Conservation (phyloP, 805 yeast species). For the Barnettozyma californica region DNA sequence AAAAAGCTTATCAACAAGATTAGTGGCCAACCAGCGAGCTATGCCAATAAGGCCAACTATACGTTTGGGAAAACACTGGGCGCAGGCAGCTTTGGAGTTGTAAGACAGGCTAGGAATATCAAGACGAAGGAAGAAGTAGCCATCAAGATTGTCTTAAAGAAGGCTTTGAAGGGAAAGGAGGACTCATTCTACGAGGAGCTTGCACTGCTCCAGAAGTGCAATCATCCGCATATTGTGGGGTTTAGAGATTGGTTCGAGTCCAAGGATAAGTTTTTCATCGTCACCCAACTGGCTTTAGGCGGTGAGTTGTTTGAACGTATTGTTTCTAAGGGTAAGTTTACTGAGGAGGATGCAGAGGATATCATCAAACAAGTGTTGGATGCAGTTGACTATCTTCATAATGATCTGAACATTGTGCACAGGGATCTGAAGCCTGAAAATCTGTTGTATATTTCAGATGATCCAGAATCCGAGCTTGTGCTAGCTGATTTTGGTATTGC, state of each 20-base stretch:
- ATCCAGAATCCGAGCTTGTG: slow-evolving; percentile 67
- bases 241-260: slow-evolving; percentile 92
- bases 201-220: slow-evolving; percentile 55
- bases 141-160: slow-evolving; percentile 80
- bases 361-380: slow-evolving; percentile 69
- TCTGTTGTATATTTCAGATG: slow-evolving; percentile 58
- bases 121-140: slow-evolving; percentile 71
- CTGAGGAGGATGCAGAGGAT: slow-evolving; percentile 81
- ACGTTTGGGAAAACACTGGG: slow-evolving; percentile 82
- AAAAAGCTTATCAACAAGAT: slow-evolving; percentile 45
- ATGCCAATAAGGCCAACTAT: slow-evolving; percentile 60
- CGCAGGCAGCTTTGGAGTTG: slow-evolving; percentile 94
- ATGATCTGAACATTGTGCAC: slow-evolving; percentile 69
- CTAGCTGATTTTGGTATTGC: slow-evolving; percentile 97
- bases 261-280: slow-evolving; percentile 86
- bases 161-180: slow-evolving; percentile 76
- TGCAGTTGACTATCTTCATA: slow-evolving; percentile 78
- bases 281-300: slow-evolving; percentile 91
- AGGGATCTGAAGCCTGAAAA: slow-evolving; percentile 95
- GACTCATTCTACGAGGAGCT: slow-evolving; percentile 77
- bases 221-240: slow-evolving; percentile 85
- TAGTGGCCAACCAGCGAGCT: slow-evolving; percentile 69
- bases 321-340: slow-evolving; percentile 72
- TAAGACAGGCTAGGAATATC: slow-evolving; percentile 60
- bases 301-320: slow-evolving; percentile 93